These are phyloP conservation scores for Coniferiporia weirii DNA, from an alignment of 1,284 basidiomycete genomes.

Conservation along the genomic window DNA sequence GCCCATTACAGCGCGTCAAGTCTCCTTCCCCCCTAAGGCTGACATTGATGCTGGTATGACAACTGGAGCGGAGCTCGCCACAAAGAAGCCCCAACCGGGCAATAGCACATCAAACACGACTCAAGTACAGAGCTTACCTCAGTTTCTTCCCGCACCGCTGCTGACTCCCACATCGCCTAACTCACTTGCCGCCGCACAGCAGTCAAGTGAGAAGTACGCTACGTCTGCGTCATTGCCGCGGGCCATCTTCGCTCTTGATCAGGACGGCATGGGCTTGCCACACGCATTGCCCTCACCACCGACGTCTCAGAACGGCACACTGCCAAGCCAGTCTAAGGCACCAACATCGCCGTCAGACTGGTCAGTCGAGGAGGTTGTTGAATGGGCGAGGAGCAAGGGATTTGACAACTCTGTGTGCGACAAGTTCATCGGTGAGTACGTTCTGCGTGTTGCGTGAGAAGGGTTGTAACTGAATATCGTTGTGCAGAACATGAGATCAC, in stretches of 20 bases:
- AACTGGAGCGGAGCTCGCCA: slow-evolving; percentile 2
- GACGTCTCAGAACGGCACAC: slow-evolving; percentile 11
- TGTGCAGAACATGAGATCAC: slow-evolving; percentile 94
- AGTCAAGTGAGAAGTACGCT: neutral
- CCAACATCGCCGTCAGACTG: slow-evolving; percentile 55
- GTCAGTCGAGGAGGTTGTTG: slow-evolving; percentile 85
- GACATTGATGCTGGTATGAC: neutral
- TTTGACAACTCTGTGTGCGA: slow-evolving; percentile 81
- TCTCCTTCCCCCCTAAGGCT: slow-evolving; percentile 11
- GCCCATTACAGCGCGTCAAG: slow-evolving; percentile 15
- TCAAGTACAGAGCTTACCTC: slow-evolving; percentile 2
- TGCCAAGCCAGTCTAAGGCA: neutral
- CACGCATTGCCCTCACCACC: slow-evolving; percentile 17
- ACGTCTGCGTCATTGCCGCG: neutral
- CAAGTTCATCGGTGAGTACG: slow-evolving; percentile 74
- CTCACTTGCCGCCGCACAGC: neutral
- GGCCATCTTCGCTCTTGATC: neutral
- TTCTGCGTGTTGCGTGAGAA: neutral
- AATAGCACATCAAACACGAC: neutral
- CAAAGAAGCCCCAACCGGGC: slow-evolving; percentile 15
- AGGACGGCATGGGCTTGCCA: slow-evolving; percentile 1
- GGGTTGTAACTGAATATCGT: slow-evolving; percentile 3
- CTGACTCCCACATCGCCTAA: slow-evolving; percentile 7
- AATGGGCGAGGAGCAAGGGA: slow-evolving; percentile 82
- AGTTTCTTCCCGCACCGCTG: neutral